Conservation (phyloP, 148 eudicot genomes). For the Fallopia convolvulus region DNA sequence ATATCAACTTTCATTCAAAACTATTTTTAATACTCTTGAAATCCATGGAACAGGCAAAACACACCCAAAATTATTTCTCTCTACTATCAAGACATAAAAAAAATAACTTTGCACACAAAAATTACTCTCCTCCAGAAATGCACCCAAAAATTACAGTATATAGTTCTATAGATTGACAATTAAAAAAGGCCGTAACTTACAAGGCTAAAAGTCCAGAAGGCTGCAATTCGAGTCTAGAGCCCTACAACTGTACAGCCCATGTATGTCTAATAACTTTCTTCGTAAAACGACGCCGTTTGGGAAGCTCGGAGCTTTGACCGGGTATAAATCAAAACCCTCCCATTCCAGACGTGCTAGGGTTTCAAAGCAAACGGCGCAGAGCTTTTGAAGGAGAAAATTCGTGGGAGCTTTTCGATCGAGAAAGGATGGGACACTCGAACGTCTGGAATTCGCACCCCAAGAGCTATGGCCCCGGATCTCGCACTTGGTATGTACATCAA, state of each 20-base stretch:
- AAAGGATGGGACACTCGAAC: constrained; percentile 7
- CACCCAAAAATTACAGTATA: too few relatives aligned
- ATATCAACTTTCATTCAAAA: too few relatives aligned
- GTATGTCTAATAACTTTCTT: not conserved
- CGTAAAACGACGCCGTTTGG: not conserved
- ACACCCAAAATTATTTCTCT: too few relatives aligned
- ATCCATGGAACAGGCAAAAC: too few relatives aligned
- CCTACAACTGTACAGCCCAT: not conserved
- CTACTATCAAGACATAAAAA: too few relatives aligned
- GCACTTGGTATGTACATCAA: constrained; percentile 6
- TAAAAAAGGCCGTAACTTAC: too few relatives aligned
- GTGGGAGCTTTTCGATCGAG: not conserved
- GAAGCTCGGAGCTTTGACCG: not conserved
- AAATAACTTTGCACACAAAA: too few relatives aligned
- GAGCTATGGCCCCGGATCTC: constrained; percentile 13
- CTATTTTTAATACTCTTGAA: too few relatives aligned
- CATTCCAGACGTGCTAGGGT: not conserved
- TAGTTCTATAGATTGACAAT: too few relatives aligned
- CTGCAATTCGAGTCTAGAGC: not conserved
- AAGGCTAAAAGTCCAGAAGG: not conserved
- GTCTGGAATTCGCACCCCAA: constrained; percentile 15
- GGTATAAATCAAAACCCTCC: not conserved
- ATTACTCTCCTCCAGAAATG: too few relatives aligned
- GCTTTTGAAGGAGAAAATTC: not conserved
- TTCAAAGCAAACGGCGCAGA: constrained; percentile 6